These are phyloP conservation scores for Wickerhamomyces xylosicus DNA, from an alignment of 805 yeast genomes.

Conservation along the genomic window DNA sequence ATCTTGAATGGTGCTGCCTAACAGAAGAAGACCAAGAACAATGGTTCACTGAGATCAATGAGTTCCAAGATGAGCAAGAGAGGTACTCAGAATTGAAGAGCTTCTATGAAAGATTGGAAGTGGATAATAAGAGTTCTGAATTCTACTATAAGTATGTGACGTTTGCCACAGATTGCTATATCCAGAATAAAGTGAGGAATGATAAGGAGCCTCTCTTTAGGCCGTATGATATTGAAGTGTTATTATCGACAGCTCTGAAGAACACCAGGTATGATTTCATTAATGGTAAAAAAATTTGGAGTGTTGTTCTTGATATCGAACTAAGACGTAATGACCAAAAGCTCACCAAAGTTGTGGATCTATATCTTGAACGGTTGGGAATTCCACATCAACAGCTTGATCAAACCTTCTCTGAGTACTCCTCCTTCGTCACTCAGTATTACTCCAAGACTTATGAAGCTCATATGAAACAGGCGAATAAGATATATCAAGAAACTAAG, in stretches of 20 bases:
- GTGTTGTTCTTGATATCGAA: neutral
- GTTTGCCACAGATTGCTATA: neutral
- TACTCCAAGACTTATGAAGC: constrained; percentile 22
- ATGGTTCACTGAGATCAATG: neutral
- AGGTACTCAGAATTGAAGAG: neutral
- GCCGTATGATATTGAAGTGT: neutral
- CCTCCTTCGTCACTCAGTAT: constrained; percentile 27
- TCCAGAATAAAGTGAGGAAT: neutral
- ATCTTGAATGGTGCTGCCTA: neutral
- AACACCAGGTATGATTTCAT: constrained; percentile 1
- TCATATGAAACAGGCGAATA: constrained; percentile 27
- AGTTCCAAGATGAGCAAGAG: neutral
- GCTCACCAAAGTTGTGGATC: neutral
- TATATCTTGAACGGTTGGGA: constrained; percentile 21
- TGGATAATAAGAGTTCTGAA: neutral
- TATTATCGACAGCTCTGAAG: neutral
- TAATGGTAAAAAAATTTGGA: constrained; percentile 1
- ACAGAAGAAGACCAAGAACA: neutral
- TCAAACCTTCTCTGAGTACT: constrained; percentile 28
- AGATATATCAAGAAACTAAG: constrained; percentile 22
- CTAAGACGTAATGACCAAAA: neutral
- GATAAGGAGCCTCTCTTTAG: neutral
- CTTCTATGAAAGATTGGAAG: neutral
- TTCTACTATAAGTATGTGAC: neutral
- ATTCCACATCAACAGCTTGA: constrained; percentile 32